A percentile compares a stretch with the other conserved stretches of the same genome.
phyloP scores from a whole-genome alignment of 345 rosid species.

The Bruguiera parviflora region DNA sequence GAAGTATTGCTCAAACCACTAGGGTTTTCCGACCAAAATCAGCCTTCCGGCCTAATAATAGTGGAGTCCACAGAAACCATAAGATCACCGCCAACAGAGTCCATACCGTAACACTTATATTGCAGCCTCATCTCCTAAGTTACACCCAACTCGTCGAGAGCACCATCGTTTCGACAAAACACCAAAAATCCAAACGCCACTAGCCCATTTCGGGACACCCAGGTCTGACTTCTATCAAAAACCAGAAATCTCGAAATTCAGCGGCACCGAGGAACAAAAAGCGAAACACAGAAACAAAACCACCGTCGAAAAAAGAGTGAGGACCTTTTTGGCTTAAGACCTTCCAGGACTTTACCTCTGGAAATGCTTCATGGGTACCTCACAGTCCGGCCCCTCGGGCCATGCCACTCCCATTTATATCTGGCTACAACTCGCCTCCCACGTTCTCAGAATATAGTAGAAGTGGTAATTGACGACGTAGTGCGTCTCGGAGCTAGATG shows the following conservation, averaged over 20 bases:
- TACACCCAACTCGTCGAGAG: constrained; percentile 29
- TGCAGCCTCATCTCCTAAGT: constrained; percentile 29
- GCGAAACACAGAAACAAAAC: constrained; percentile 26
- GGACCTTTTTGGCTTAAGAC: constrained; percentile 8
- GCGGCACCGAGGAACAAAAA: constrained; percentile 35
- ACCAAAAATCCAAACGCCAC: constrained; percentile 40
- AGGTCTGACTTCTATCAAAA: constrained; percentile 30
- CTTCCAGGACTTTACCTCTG: constrained; percentile 17
- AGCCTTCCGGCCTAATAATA: constrained; percentile 37
- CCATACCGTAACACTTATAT: constrained; percentile 33
- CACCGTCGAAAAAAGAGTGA: constrained; percentile 17
- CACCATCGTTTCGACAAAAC: constrained; percentile 11
- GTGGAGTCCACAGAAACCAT: constrained; percentile 37
- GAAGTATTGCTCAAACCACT: constrained; percentile 36
- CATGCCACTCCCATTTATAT: constrained; percentile 3
- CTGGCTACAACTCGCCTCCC: background rate
- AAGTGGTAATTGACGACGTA: background rate
- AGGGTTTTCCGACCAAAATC: constrained; percentile 33
- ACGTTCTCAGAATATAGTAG: background rate
- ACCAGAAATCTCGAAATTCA: constrained; percentile 38
- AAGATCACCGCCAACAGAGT: constrained; percentile 35
- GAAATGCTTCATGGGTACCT: constrained; percentile 19
- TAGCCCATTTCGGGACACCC: constrained; percentile 38
- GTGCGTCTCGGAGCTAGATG: background rate
- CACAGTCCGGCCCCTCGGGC: constrained; percentile 9